Conservation (phyloP, 2,329 filamentous ascomycete species). For the Aspergillus sp. region DNA sequence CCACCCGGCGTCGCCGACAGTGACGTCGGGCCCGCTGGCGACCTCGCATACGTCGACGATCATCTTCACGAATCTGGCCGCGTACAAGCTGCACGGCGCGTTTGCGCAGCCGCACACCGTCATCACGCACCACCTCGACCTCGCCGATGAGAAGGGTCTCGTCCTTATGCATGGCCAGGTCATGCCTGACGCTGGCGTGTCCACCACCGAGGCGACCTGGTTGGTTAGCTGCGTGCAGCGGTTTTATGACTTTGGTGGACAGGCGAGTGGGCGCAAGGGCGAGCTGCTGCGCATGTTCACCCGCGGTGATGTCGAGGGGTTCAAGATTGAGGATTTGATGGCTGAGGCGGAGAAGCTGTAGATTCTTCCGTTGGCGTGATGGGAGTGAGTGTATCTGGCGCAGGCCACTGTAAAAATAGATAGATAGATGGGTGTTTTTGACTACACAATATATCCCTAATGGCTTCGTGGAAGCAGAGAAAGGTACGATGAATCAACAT, state of each 20-base stretch:
- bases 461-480: no score
- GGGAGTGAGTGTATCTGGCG: neutral
- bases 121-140: constrained; percentile 84
- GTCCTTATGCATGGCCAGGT: constrained; percentile 86
- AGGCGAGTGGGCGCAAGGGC: constrained; percentile 59
- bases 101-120: constrained; percentile 92
- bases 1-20: constrained; percentile 52
- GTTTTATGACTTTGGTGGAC: constrained; percentile 72
- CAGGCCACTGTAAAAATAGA: neutral
- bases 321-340: constrained; percentile 80
- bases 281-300: constrained; percentile 79
- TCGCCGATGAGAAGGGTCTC: constrained; percentile 70
- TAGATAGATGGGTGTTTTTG: neutral
- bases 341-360: constrained; percentile 83
- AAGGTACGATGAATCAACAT: no score
- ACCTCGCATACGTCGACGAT: constrained; percentile 67
- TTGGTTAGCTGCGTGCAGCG: constrained; percentile 89
- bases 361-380: neutral
- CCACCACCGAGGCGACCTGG: constrained; percentile 80
- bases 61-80: constrained; percentile 89
- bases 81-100: constrained; percentile 88
- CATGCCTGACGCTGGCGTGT: constrained; percentile 71
- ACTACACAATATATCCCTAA: neutral
- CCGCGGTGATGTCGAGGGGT: constrained; percentile 67
- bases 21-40: constrained; percentile 34